Percentiles rank a stretch among this genome's conserved stretches.
Evolutionary conservation across 176 grass and related monocot genomes (phyloP).

Genomic region (Canna indica): DNA sequence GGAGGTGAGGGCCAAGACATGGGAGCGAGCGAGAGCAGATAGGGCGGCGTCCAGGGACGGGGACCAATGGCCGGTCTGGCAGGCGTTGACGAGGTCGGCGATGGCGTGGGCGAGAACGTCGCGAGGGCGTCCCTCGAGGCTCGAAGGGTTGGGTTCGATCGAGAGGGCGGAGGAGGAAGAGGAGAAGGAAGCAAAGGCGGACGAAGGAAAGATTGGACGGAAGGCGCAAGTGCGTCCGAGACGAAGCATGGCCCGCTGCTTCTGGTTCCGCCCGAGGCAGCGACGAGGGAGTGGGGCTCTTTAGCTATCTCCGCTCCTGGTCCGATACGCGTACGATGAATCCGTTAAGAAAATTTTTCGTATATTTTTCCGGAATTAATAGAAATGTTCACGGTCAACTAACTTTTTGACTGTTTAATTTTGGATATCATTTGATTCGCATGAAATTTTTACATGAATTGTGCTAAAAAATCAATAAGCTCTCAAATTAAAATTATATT

Average conservation of each 20-base stretch:
- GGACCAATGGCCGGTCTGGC: neutral
- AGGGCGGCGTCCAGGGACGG: neutral
- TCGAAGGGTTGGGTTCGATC: neutral
- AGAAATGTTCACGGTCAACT: no score
- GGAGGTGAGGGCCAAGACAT: neutral
- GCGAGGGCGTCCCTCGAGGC: neutral
- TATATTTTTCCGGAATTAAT: no score
- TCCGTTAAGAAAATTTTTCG: no score
- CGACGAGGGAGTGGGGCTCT: no score
- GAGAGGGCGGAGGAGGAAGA: neutral
- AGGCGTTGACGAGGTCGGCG: neutral
- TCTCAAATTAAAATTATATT: no score
- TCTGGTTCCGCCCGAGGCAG: neutral
- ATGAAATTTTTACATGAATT: no score
- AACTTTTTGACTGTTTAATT: no score
- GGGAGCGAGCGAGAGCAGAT: slow-evolving; percentile 3
- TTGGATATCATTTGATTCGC: no score
- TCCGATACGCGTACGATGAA: no score
- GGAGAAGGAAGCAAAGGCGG: neutral
- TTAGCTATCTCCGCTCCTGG: no score
- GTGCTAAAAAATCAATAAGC: no score
- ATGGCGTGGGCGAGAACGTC: neutral
- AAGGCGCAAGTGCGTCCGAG: neutral
- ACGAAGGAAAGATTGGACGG: neutral
- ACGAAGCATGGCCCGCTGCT: neutral